Base-by-base conservation (phyloP, 495 filamentous ascomycete species). In the Symbiotaphrina buchneri region DNA sequence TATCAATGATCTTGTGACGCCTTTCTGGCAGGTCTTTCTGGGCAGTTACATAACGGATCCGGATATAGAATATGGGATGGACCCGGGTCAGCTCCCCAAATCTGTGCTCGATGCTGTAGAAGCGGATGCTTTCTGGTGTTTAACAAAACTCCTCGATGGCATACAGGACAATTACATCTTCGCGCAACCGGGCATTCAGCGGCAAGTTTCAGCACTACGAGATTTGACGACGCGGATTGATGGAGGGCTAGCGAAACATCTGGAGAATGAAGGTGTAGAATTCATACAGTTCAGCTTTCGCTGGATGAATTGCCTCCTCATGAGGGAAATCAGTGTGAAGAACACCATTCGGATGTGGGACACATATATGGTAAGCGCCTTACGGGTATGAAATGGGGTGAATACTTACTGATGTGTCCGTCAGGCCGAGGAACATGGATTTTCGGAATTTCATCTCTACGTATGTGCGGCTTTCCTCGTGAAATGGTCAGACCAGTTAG, bases 321-420 rank as follows among this genome's bases (percentile, higher is more conserved):
- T 97, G 87, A 64, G 87, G 37, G 87, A 97, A 52, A 76, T 97
- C 37, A 91, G 73, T 48, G 81, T 97, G 24, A 77, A 71, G 50
- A 94, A 92, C 43, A 92, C 80, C 1, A 92, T 95, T 40, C 60
- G 87, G 38, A 97, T 97, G 87, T 97, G 87, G 87, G 87, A 97
- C 55, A 97, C 87, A 7, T 97, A 97, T 52, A 68, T 97, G 61
- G 83, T 91, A 54, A 42, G 69, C 47, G 8, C 4, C 17, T 29
- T 25, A 13, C 13, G 22, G 8, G 10, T 33, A 28, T 33, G 19
- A n/a, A 2, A 10, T 2, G n/a, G 16, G 3, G 10, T 16, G 5
- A 20, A 33, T 2, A 10, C n/a, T 30, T 30, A 18, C 23, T 21
- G 26, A 21, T 11, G 11, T 17, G 23, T 27, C 22, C 21, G 40